A percentile compares a stretch with the other conserved stretches of the same genome.
Conservation (phyloP, 2,329 filamentous ascomycete species). For the Fusarium dimerum region DNA sequence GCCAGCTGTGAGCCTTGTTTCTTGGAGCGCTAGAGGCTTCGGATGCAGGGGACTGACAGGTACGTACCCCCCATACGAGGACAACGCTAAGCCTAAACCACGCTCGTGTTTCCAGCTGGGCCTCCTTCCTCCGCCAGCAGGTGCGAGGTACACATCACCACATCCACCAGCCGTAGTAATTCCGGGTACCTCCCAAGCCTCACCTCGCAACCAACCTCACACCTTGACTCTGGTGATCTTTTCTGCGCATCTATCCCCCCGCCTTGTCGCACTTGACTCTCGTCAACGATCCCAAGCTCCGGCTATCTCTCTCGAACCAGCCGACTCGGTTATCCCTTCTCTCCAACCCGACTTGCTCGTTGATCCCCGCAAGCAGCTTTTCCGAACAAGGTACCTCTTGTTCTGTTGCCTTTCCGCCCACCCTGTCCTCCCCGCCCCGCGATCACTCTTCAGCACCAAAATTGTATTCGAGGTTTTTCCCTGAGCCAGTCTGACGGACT, state of each 20-base stretch:
- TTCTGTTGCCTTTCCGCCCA: conserved; percentile 1
- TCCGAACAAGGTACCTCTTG: not conserved
- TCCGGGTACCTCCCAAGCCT: conserved; percentile 25
- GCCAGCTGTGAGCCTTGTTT: not conserved
- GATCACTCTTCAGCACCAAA: conserved; percentile 16
- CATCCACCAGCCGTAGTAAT: conserved; percentile 31
- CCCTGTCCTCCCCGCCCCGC: conserved; percentile 19
- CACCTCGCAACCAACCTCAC: conserved; percentile 24
- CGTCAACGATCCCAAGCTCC: conserved; percentile 1
- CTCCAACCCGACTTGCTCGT: conserved; percentile 2
- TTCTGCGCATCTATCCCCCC: conserved; percentile 13
- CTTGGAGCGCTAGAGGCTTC: not conserved
- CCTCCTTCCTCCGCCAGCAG: conserved; percentile 15
- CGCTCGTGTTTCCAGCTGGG: conserved; percentile 16
- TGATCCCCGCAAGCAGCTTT: not conserved
- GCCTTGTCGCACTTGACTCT: conserved; percentile 11
- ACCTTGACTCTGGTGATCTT: conserved; percentile 17
- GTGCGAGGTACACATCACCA: conserved; percentile 25
- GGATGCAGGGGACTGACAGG: not conserved
- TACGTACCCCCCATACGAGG: conserved; percentile 8
- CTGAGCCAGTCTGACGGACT: conserved; percentile 13
- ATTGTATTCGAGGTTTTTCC: conserved; percentile 6
- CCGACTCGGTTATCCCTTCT: conserved; percentile 10
- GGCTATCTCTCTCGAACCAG: conserved; percentile 7
- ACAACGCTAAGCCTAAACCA: conserved; percentile 37